These are phyloP conservation scores for Zasmidium cellare DNA, from an alignment of 2,329 filamentous ascomycete species.

Conservation along the genomic window DNA sequence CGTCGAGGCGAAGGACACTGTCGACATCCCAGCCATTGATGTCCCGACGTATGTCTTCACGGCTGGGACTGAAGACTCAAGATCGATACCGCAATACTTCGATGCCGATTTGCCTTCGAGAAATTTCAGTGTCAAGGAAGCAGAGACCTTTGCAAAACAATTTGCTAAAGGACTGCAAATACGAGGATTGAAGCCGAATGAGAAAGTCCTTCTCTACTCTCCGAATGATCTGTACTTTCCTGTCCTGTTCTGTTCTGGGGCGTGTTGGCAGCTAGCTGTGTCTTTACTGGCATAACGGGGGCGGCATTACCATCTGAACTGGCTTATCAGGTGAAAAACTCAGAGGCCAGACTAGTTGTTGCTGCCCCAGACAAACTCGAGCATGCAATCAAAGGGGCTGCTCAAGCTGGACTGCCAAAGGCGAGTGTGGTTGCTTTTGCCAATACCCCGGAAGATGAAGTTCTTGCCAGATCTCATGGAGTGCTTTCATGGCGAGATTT, in stretches of 20 bases:
- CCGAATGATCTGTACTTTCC: constrained; percentile 75
- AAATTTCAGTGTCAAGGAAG: neutral
- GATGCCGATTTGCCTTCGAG: neutral
- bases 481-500: constrained; percentile 64
- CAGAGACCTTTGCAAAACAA: constrained; percentile 51
- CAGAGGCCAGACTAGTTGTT: constrained; percentile 66
- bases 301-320: constrained; percentile 69
- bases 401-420: constrained; percentile 55
- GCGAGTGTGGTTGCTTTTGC: constrained; percentile 63
- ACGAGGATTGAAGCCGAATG: constrained; percentile 66
- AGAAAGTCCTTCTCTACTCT: constrained; percentile 72
- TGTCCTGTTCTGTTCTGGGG: constrained; percentile 69
- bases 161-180: constrained; percentile 64
- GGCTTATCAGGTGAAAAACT: constrained; percentile 72
- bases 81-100: constrained; percentile 4
- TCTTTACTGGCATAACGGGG: constrained; percentile 76
- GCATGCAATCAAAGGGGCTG: constrained; percentile 66
- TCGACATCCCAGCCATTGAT: constrained; percentile 1
- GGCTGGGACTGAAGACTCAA: constrained; percentile 3
- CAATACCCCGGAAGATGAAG: neutral
- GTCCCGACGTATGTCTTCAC: constrained; percentile 3
- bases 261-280: constrained; percentile 71
- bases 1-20: neutral
- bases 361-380: constrained; percentile 58
- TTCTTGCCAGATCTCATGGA: neutral